A percentile compares a stretch with the other conserved stretches of the same genome.
Conservation (phyloP, 75 land plant genomes). For the Ceratopteris richardii region DNA sequence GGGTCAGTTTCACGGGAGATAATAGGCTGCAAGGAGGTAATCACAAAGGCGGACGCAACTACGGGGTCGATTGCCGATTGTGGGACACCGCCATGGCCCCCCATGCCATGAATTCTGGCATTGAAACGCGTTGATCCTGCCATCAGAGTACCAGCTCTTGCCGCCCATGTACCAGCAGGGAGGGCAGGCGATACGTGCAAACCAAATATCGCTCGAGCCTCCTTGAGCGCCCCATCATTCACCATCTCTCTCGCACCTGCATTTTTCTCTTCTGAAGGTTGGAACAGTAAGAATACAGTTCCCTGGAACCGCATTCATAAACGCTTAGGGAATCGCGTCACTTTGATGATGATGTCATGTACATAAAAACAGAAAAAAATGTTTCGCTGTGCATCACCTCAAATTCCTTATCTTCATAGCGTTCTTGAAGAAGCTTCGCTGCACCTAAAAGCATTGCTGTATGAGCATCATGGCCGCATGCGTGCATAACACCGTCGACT, state of each 20-base stretch:
- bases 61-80: slow-evolving; percentile 2
- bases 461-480: slow-evolving; percentile 70
- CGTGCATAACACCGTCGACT: slow-evolving; percentile 48
- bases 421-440: slow-evolving; percentile 38
- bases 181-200: not conserved
- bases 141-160: not conserved
- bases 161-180: not conserved
- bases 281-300: slow-evolving; percentile 5
- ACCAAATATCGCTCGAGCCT: slow-evolving; percentile 4
- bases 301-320: not conserved
- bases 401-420: not conserved
- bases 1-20: slow-evolving; percentile 8
- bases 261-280: slow-evolving; percentile 3
- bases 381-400: no score
- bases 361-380: no score
- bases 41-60: not conserved
- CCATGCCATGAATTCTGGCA: not conserved
- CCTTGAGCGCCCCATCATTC: not conserved
- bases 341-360: no score
- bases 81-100: slow-evolving; percentile 7
- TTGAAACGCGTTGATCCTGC: not conserved
- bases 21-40: not conserved
- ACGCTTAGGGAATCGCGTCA: no score
- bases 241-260: slow-evolving; percentile 1
- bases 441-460: slow-evolving; percentile 59